A percentile compares a stretch with the other conserved stretches of the same genome.
phyloP scores from a whole-genome alignment of 495 filamentous ascomycete species.

The Durotheca rogersii region DNA sequence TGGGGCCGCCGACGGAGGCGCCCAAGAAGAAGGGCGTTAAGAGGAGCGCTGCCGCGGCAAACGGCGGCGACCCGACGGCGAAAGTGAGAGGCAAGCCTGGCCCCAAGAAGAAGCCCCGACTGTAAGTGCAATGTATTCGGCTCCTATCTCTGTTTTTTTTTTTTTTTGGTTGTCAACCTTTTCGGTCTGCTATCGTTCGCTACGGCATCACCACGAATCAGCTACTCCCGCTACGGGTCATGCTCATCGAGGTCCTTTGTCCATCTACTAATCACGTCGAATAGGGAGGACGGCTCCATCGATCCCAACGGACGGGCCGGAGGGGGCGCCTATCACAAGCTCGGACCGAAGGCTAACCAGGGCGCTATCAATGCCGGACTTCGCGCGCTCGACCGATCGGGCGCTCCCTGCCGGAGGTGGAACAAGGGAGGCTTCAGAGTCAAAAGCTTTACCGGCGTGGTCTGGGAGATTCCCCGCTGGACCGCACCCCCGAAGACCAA shows the following conservation, averaged over 20 bases:
- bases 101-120: constrained; percentile 89
- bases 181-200: no score
- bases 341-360: constrained; percentile 96
- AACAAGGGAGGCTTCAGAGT: constrained; percentile 74
- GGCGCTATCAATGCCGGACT: constrained; percentile 97
- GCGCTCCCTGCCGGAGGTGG: constrained; percentile 92
- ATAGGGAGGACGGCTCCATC: constrained; percentile 61
- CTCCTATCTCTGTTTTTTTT: no score
- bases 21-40: constrained; percentile 62
- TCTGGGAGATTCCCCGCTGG: constrained; percentile 86
- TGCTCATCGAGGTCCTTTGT: constrained; percentile 6
- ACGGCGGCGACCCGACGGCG: constrained; percentile 56
- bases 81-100: constrained; percentile 83
- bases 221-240: no score
- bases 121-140: constrained; percentile 62
- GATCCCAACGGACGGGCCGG: constrained; percentile 45
- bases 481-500: constrained; percentile 62
- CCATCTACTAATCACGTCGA: constrained; percentile 38
- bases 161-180: no score
- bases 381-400: constrained; percentile 85
- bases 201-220: background rate
- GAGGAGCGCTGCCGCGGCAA: constrained; percentile 48
- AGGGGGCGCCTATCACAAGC: constrained; percentile 61
- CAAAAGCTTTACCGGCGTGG: constrained; percentile 89
- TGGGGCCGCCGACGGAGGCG: constrained; percentile 57